Conservation (phyloP, 176 grass and related monocot species). For the Oryza coarctata region DNA sequence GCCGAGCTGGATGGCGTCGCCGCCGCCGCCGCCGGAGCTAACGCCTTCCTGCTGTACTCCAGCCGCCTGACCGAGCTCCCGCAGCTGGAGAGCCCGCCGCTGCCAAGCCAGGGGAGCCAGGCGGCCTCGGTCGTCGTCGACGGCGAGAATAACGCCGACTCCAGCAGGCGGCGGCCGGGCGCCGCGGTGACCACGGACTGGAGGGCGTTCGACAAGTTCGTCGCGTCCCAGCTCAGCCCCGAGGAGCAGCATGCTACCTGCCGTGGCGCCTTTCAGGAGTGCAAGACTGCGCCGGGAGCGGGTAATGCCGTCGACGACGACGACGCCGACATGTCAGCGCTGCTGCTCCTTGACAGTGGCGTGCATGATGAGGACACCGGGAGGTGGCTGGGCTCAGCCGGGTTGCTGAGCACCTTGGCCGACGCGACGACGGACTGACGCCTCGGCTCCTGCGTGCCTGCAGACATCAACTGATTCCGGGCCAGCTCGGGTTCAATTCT, state of each 20-base stretch:
- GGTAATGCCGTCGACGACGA: not conserved
- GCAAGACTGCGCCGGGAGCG: not conserved
- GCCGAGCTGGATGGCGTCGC: slow-evolving; percentile 12
- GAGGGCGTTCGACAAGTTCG: slow-evolving; percentile 62
- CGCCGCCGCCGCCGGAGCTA: not conserved
- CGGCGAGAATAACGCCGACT: not conserved
- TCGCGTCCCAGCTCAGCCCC: slow-evolving; percentile 62
- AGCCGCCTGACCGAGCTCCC: slow-evolving; percentile 40
- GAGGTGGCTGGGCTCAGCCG: slow-evolving; percentile 15
- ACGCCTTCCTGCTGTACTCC: slow-evolving; percentile 40
- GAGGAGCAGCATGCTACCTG: not conserved
- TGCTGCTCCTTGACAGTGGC: slow-evolving; percentile 29
- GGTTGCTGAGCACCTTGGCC: slow-evolving; percentile 27
- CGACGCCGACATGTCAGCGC: slow-evolving; percentile 31
- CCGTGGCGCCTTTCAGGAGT: not conserved
- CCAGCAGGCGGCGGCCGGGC: not conserved
- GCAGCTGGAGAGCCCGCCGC: slow-evolving; percentile 54
- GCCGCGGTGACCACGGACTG: slow-evolving; percentile 42
- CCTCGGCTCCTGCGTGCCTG: slow-evolving; percentile 16
- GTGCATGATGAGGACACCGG: slow-evolving; percentile 5
- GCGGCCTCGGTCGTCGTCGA: not conserved
- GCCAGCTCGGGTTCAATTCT: not conserved
- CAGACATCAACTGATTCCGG: not conserved
- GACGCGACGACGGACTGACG: slow-evolving; percentile 7
- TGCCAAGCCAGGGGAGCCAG: not conserved